These are phyloP conservation scores for Solanum pimpinellifolium DNA, from an alignment of 257 asterid genomes.

Conservation along the genomic window DNA sequence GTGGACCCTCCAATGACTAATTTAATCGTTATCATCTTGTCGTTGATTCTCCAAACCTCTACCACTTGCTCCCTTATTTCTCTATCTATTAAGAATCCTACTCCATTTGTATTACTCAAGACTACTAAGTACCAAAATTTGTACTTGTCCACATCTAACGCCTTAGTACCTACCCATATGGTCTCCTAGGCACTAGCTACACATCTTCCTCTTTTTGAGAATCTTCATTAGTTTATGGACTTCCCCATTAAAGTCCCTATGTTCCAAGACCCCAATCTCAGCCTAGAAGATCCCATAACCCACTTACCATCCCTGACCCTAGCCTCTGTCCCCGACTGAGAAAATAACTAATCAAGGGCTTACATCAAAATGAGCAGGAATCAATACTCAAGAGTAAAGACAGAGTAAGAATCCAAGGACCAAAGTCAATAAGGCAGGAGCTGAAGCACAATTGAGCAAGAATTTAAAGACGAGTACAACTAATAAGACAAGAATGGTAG, in stretches of 20 bases:
- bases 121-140: neutral
- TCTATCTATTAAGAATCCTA: neutral
- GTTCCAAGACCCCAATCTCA: too few relatives aligned
- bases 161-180: neutral
- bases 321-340: too few relatives aligned
- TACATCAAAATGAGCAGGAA: neutral
- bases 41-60: neutral
- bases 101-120: neutral
- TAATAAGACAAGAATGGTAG: neutral
- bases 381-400: neutral
- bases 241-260: neutral
- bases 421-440: neutral
- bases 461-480: neutral
- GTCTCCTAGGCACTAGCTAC: neutral
- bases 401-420: neutral
- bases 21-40: neutral
- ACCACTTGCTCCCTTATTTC: neutral
- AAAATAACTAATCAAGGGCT: too few relatives aligned
- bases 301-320: too few relatives aligned
- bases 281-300: too few relatives aligned
- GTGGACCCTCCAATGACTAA: neutral
- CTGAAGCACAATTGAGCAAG: neutral
- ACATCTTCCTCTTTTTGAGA: neutral
- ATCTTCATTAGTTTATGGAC: neutral
- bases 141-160: neutral